These are phyloP conservation scores for Aegilops longissima DNA, from an alignment of 176 grass and related monocot species.

Conservation along the genomic window DNA sequence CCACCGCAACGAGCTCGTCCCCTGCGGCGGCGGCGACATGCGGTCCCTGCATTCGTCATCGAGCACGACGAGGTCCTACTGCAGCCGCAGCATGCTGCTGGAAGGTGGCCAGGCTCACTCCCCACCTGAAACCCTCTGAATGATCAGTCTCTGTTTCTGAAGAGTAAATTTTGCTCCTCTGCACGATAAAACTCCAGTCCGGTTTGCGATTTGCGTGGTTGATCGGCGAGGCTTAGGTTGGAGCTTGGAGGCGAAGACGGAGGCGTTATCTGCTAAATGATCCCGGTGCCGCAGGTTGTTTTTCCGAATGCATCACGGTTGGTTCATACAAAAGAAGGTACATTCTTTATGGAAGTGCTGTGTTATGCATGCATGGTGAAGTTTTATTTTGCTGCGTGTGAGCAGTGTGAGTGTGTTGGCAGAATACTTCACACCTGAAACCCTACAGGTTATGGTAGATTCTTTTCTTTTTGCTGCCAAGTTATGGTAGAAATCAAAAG, in stretches of 20 bases:
- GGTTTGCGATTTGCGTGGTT: no score
- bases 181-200: not conserved
- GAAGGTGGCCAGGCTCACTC: constrained; percentile 80
- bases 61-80: constrained; percentile 89
- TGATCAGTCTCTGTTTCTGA: not conserved
- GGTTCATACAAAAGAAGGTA: not conserved
- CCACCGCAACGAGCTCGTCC: constrained; percentile 55
- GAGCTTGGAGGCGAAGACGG: not conserved
- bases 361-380: not conserved
- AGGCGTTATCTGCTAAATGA: not conserved
- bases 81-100: constrained; percentile 87
- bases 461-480: no score
- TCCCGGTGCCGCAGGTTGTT: not conserved
- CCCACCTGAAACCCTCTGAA: constrained; percentile 64
- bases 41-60: constrained; percentile 81
- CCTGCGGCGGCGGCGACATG: constrained; percentile 50
- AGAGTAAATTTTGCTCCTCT: not conserved
- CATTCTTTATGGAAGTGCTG: not conserved
- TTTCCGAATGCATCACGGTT: not conserved
- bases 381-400: not conserved
- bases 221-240: not conserved
- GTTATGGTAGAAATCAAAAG: no score
- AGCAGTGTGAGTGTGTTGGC: not conserved
- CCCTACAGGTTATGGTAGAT: no score
- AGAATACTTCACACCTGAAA: not conserved